Evolutionary conservation across 2,329 filamentous ascomycete genomes (phyloP), one percentile per base, ranked within the genome.

Genomic region (Aspergillus ibericus): DNA sequence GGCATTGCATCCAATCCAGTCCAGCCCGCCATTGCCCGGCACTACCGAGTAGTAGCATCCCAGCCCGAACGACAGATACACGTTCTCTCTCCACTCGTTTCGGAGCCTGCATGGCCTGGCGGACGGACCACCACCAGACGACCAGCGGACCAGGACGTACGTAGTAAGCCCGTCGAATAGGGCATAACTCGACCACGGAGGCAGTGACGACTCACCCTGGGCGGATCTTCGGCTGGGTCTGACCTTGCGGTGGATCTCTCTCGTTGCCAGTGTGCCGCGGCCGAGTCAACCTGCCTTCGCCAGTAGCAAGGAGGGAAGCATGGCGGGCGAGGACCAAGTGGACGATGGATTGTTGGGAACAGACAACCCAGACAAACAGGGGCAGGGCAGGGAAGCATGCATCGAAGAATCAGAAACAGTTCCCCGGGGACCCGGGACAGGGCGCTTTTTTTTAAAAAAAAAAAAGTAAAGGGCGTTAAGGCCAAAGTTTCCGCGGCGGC

Each of bases 201-300:
- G 58, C 51, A 55, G 50, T 58, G 53, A 63, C 50, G 55, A 63
- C 29, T 51, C 32, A 51, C 27, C 15, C 55, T 48, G 55, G 56
- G 44, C 61, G 64, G 59, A 61, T 59, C 63, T 60, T 63, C 60
- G 64, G 61, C 56, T 63, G 55, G 42, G 53, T 62, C 57, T 54
- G 50, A 57, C 56, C 57, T 61, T 42, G 48, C 49, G 51, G 64
- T 65, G 63, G 63, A 63, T 64, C 62, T 42, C 51, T 16, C 15
- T 32, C 20, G 16, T 32, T 34, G 16, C 25, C 25, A 40, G 38
- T 60, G 27, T 60, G 61, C 58, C 61, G 62, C 56, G 54, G 53
- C 60, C 54, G 53, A 58, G 55, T 40, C 15, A 16, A 29, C n/a
- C n/a, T 15, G 50, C 34, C 48, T 29, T 29, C 5, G 3, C 9